Evolutionary conservation across 2,329 filamentous ascomycete species (phyloP).

Genomic region (Verticillium nonalfalfae): DNA sequence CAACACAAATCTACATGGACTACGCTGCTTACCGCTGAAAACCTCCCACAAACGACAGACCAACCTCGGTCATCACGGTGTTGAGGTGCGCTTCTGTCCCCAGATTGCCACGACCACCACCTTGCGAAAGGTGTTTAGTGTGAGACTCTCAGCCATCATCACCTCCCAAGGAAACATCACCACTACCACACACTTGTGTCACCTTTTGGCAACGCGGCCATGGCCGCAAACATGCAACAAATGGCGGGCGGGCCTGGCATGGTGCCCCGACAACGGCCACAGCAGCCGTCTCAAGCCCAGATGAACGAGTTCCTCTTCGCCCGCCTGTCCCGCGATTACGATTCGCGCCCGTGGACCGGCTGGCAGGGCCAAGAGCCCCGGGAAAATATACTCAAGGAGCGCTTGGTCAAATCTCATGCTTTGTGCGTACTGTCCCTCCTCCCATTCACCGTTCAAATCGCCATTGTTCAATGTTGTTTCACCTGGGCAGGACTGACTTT

Average conservation of each 20-base stretch:
- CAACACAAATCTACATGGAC: slow-evolving; percentile 22
- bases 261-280: slow-evolving; percentile 32
- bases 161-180: neutral
- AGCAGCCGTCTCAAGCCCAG: slow-evolving; percentile 25
- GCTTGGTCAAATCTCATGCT: slow-evolving; percentile 33
- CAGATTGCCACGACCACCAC: slow-evolving; percentile 1
- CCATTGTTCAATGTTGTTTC: neutral
- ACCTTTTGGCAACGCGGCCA: slow-evolving; percentile 33
- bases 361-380: slow-evolving; percentile 31
- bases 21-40: slow-evolving; percentile 20
- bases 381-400: slow-evolving; percentile 23
- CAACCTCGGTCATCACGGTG: slow-evolving; percentile 10
- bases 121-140: neutral
- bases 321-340: slow-evolving; percentile 22
- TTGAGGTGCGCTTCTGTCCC: slow-evolving; percentile 5
- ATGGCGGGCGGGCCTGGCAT: slow-evolving; percentile 43
- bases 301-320: slow-evolving; percentile 31
- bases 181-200: slow-evolving; percentile 3
- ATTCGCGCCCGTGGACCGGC: slow-evolving; percentile 8
- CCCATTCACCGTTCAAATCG: neutral
- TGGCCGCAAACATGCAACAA: slow-evolving; percentile 55
- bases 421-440: slow-evolving; percentile 25
- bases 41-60: slow-evolving; percentile 18
- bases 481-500: slow-evolving; percentile 9
- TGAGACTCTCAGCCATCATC: neutral